Base-by-base conservation (phyloP, 805 yeast species). In the Saturnispora saitoi region DNA sequence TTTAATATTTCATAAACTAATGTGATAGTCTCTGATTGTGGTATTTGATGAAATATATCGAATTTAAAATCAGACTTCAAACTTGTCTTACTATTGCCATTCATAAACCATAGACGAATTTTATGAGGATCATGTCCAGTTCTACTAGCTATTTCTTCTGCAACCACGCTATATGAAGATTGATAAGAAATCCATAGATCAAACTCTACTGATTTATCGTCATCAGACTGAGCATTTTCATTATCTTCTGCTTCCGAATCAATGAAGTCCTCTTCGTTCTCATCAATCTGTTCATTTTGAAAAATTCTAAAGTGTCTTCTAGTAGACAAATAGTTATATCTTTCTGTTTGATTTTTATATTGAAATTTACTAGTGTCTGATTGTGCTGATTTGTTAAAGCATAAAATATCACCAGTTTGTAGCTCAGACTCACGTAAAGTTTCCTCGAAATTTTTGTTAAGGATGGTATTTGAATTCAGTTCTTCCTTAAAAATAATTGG, bases 1-100 rank as follows among this genome's bases (percentile, higher is more conserved):
- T 80, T 84, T 58, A 93, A 71, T 1, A 83, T 66, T 59, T 91
- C 96, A 61, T 85, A 91, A 54, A 81, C 82, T 50, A 91, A 75
- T 7, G 58, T 59, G 40, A 64, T 43, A 4, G 68, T 61, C 39
- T 71, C 73, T 1, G 78, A 70, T 34, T 71, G 70, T 54, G 68
- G 70, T 5, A 70, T 67, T 54, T 76, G 69, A 9, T 70, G 49
- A n/a, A 46, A 46, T 56, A 52, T 39, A 37, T 48, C 45, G 59
- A 60, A 49, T 50, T 58, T 53, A 59, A 69, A 70, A 49, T 73
- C 61, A 56, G 74, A 59, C 47, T 63, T 58, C 52, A 63, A 1
- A 84, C 80, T 50, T 73, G 77, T 70, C 14, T 78, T 78, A n/a
- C 81, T 82, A 19, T 76, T 72, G 53, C 75, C 76, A 47, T 70